These are phyloP conservation scores for Paracoccidioides brasiliensis DNA, from an alignment of 2,329 filamentous ascomycete species.

Conservation along the genomic window DNA sequence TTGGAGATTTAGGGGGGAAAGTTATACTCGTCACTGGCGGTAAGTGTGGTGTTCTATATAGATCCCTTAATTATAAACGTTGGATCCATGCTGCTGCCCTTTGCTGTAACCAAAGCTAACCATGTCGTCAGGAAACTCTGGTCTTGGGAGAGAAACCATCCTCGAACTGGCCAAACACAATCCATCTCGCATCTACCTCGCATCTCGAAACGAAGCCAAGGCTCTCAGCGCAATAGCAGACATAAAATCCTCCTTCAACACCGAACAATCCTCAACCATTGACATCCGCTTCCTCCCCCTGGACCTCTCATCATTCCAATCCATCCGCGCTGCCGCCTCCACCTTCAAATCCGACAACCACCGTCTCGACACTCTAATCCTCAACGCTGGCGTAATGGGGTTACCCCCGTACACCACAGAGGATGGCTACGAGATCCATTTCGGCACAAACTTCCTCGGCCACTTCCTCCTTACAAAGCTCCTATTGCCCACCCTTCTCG, in stretches of 20 bases:
- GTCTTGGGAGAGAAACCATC: constrained; percentile 36
- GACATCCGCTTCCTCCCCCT: constrained; percentile 36
- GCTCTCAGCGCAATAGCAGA: constrained; percentile 34
- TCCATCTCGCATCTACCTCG: constrained; percentile 43
- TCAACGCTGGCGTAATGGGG: constrained; percentile 38
- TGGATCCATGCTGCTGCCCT: neutral
- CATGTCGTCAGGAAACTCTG: constrained; percentile 28
- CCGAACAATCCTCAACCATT: constrained; percentile 10
- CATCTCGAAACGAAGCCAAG: constrained; percentile 34
- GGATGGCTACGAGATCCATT: constrained; percentile 32
- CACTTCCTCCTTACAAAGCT: constrained; percentile 35
- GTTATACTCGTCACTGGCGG: constrained; percentile 41
- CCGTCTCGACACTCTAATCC: constrained; percentile 34
- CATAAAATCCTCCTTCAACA: constrained; percentile 22
- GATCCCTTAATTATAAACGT: neutral
- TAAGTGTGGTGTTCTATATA: constrained; percentile 12
- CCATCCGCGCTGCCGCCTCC: constrained; percentile 33
- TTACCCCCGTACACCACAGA: constrained; percentile 25
- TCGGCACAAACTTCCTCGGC: constrained; percentile 37
- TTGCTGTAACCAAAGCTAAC: neutral
- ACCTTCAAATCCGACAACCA: constrained; percentile 28
- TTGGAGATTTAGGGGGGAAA: constrained; percentile 35
- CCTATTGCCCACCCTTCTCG: constrained; percentile 29
- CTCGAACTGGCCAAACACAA: constrained; percentile 38
- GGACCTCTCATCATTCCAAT: constrained; percentile 39